Evolutionary conservation across 345 rosid genomes (phyloP).

Genomic region (Syzygium aromaticum): DNA sequence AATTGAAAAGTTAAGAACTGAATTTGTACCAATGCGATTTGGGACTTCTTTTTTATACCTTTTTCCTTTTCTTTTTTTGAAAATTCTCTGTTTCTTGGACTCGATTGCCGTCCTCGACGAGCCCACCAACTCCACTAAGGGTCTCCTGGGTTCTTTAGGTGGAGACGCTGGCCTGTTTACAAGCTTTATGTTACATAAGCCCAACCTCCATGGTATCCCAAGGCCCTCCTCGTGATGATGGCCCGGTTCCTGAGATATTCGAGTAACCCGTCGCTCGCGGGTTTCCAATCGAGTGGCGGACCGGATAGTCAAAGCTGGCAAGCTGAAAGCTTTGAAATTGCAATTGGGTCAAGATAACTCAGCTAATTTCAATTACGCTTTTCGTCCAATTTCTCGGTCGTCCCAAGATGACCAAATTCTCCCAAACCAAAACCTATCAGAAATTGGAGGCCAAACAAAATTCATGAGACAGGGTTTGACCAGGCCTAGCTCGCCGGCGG

Average conservation of each 20-base stretch:
- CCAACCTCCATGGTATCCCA: background rate
- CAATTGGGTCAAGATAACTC: background rate
- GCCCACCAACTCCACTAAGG: background rate
- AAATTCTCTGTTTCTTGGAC: background rate
- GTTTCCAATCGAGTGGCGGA: accelerated
- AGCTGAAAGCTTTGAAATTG: background rate
- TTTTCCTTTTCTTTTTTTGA: too few relatives aligned
- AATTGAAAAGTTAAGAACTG: too few relatives aligned
- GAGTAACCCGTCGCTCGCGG: background rate
- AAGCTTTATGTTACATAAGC: background rate
- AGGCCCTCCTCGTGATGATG: background rate
- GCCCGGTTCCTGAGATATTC: background rate
- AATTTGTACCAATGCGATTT: too few relatives aligned
- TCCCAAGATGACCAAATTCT: background rate
- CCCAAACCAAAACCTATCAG: background rate
- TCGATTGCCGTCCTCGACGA: background rate
- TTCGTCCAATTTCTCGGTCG: background rate
- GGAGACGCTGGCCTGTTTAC: background rate
- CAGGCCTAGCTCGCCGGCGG: background rate
- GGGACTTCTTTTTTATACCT: too few relatives aligned
- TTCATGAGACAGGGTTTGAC: background rate
- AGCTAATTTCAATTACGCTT: background rate
- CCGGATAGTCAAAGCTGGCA: background rate
- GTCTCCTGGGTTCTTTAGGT: background rate
- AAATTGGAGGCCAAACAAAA: background rate